phyloP scores from a whole-genome alignment of 2,329 filamentous ascomycete genomes.

The Beauveria sp. region DNA sequence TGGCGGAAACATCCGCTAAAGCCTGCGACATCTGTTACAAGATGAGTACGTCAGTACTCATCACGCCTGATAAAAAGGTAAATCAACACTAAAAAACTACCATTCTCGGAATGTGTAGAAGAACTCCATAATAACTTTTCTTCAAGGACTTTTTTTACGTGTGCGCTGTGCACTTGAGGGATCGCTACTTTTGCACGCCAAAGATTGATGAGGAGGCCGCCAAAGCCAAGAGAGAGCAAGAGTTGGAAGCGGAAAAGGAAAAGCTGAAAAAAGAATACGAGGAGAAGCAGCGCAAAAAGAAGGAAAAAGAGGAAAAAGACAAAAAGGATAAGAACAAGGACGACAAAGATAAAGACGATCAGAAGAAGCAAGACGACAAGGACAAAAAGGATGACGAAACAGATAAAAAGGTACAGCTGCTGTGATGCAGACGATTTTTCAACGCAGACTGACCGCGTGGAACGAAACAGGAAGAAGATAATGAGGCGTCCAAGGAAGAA shows the following conservation, averaged over 20 bases:
- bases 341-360: slow-evolving; percentile 36
- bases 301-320: slow-evolving; percentile 57
- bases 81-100: neutral
- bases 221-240: slow-evolving; percentile 54
- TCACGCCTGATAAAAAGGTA: slow-evolving; percentile 85
- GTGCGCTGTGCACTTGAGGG: slow-evolving; percentile 75
- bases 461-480: slow-evolving; percentile 17
- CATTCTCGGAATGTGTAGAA: neutral
- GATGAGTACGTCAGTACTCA: slow-evolving; percentile 75
- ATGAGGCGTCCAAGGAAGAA: slow-evolving; percentile 39
- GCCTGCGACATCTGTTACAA: slow-evolving; percentile 90
- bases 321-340: slow-evolving; percentile 42
- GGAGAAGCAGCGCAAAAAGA: slow-evolving; percentile 60
- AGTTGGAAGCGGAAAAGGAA: slow-evolving; percentile 56
- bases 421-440: neutral
- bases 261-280: slow-evolving; percentile 71
- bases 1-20: slow-evolving; percentile 76
- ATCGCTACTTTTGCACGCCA: slow-evolving; percentile 70
- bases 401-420: slow-evolving; percentile 23
- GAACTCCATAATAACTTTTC: neutral
- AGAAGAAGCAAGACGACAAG: slow-evolving; percentile 36
- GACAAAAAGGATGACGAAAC: slow-evolving; percentile 31
- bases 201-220: slow-evolving; percentile 61
- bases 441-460: neutral
- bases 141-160: slow-evolving; percentile 81